A percentile compares a stretch with the other conserved stretches of the same genome.
These are phyloP conservation scores for Xylaria telfairii DNA, from an alignment of 495 filamentous ascomycete genomes.

Conservation along the genomic window DNA sequence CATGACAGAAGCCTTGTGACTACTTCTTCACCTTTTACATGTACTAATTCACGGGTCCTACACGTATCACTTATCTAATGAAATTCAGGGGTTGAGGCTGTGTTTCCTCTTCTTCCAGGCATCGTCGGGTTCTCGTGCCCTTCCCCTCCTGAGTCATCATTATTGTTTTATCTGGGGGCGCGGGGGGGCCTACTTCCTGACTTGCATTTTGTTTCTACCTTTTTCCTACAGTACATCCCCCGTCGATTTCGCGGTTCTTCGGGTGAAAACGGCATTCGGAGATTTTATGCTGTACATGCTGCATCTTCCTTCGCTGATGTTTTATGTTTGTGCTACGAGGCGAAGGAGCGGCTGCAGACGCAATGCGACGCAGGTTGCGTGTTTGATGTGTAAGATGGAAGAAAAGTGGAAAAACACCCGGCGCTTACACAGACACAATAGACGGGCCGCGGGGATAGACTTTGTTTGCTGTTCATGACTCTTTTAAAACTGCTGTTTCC, in stretches of 20 bases:
- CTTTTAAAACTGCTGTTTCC: background rate
- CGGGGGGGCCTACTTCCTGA: background rate
- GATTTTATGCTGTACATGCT: slow-evolving; percentile 9
- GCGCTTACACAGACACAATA: background rate
- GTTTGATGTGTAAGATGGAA: slow-evolving; percentile 13
- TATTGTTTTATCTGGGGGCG: background rate
- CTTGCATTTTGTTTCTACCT: background rate
- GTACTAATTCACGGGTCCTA: background rate
- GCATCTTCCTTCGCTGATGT: background rate
- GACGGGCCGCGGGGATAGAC: slow-evolving; percentile 10
- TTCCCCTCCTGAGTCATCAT: background rate
- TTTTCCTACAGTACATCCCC: background rate
- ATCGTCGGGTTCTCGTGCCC: background rate
- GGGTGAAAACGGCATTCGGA: background rate
- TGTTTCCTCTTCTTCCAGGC: background rate
- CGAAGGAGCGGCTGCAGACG: slow-evolving; percentile 5
- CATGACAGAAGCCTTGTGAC: background rate
- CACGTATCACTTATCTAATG: background rate
- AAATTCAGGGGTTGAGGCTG: background rate
- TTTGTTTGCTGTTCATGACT: background rate
- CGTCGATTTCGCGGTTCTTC: background rate
- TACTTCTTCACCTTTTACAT: background rate
- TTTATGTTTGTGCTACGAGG: slow-evolving; percentile 10
- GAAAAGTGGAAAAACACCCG: slow-evolving; percentile 12
- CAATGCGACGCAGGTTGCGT: slow-evolving; percentile 10